Base-by-base conservation (phyloP, 1,284 basidiomycete genomes). In the Afroboletus lepidellus region DNA sequence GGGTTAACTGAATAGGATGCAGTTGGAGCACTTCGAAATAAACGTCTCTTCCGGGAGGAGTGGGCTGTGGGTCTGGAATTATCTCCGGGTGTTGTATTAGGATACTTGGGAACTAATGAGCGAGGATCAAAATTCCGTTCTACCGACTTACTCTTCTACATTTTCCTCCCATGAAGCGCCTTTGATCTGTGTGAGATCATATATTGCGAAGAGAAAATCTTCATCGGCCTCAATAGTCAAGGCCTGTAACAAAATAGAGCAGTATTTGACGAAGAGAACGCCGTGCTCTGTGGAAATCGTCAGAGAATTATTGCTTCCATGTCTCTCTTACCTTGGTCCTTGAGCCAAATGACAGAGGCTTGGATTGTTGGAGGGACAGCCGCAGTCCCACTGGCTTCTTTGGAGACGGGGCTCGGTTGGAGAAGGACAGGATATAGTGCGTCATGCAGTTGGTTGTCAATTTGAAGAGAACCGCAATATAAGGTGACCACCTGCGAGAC, bases 1-100 rank as follows among this genome's bases (percentile, higher is more conserved):
- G 72, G 5, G 93, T 89, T 9, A 99, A 77, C 58, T 89, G 87
- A 63, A 99, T 89, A 4, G 97, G 97, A 64, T 99, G 97, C 42
- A 99, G 76, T 62, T 98, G 94, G n/a, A 99, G 79, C 13, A 95
- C 85, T 73, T 99, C 96, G 66, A 99, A 98, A 74, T 99, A 99
- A 50, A 98, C 73, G 58, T 94, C 89, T 66, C 84, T 82, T 29
- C 90, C 90, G 8, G 76, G 74, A n/a, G 79, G 74, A 8, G 74
- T 74, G 7, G 78, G 76, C 39, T 77, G 75, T 4, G 96, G 94
- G 60, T 98, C 95, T 0, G 86, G 83, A 32, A 98, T 90, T 1
- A 81, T 82, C 29, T 84, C 81, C 5, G 87, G 81, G 57, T 92
- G 73, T 57, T 87, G 81, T 57, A 96, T 88, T 27, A 98, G 77